phyloP scores from a whole-genome alignment of 352 stramenopile species.

The Pythium volutum region DNA sequence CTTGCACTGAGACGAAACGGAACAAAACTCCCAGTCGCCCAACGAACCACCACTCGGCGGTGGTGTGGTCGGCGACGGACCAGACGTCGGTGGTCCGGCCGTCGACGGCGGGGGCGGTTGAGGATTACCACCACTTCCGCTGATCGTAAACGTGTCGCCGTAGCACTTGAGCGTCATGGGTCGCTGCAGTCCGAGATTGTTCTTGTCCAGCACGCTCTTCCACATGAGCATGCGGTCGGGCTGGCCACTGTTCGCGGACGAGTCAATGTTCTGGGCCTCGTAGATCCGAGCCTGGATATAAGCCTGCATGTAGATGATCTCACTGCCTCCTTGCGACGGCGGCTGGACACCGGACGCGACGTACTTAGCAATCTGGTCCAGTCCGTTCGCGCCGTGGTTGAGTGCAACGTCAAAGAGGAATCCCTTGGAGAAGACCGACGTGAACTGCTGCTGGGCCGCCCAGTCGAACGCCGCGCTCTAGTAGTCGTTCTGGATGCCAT shows the following conservation, averaged over 20 bases:
- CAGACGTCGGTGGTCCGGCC: too few relatives aligned
- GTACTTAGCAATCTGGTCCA: slow-evolving; percentile 2
- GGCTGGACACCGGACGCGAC: neutral
- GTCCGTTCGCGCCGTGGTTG: neutral
- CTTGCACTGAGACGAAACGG: too few relatives aligned
- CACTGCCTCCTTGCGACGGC: neutral
- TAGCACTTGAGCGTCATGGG: neutral
- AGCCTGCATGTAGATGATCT: neutral
- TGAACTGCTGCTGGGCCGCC: neutral
- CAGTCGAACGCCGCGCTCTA: neutral
- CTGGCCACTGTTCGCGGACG: neutral
- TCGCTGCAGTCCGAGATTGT: neutral
- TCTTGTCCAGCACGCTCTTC: neutral
- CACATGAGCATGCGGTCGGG: neutral
- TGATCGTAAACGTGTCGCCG: neutral
- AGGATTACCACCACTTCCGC: too few relatives aligned
- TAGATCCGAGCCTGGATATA: neutral
- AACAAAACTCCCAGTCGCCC: too few relatives aligned
- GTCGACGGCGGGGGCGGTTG: too few relatives aligned
- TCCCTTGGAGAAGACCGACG: slow-evolving; percentile 3
- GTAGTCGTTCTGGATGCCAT: slow-evolving; percentile 1
- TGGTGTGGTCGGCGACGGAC: too few relatives aligned
- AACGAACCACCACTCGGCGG: too few relatives aligned
- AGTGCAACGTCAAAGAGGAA: slow-evolving; percentile 11
- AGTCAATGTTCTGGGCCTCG: neutral